Evolutionary conservation across 257 asterid species (phyloP), one percentile per base, ranked within the genome.

Genomic region (Ligustrum vulgare): DNA sequence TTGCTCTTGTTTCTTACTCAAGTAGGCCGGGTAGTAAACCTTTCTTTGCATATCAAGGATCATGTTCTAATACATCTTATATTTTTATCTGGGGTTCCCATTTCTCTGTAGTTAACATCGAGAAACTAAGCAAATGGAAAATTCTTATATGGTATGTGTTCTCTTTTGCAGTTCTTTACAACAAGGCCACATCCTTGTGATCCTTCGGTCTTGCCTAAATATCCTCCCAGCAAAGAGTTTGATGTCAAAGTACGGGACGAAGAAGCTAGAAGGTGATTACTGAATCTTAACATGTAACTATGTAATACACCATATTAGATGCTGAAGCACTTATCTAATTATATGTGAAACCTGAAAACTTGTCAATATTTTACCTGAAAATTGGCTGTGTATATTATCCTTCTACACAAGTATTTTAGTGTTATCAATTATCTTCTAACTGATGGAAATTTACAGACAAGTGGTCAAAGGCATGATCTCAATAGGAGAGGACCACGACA

Each of bases 161-260:
- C 32, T 72, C 22, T 75, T 65, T 73, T 76, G 54, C 88, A 94
- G 99, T 94, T 92, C 83, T 92, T 94, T 77, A 81, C 85, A 37
- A 87, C 94, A 77, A 83, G 77, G 64, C 99, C 99, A 0, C 87
- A 85, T 81, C 97, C 99, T 36, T 94, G 97, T 80, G 96, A 92
- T 65, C 99, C 98, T 72, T 92, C 95, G 67, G 88, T 92, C 79
- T 87, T 94, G 80, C 99, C 99, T 1, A 92, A 83, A 72, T 94
- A 94, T 85, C 98, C 98, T 75, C 99, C 99, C 45, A 90, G 98
- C 86, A 94, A 94, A 79, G 98, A 94, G 86, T 87, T 92, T 74
- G 97, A 94, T 80, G 98, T 95, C 5, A 94, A 94, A 91, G 83
- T 92, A 64, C 89, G 99, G 63, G 98, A 92, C 76, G 99, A 94